Percentiles rank a stretch among this genome's conserved stretches.
Evolutionary conservation across 2,329 filamentous ascomycete species (phyloP).

Genomic region (Nakataea oryzae): DNA sequence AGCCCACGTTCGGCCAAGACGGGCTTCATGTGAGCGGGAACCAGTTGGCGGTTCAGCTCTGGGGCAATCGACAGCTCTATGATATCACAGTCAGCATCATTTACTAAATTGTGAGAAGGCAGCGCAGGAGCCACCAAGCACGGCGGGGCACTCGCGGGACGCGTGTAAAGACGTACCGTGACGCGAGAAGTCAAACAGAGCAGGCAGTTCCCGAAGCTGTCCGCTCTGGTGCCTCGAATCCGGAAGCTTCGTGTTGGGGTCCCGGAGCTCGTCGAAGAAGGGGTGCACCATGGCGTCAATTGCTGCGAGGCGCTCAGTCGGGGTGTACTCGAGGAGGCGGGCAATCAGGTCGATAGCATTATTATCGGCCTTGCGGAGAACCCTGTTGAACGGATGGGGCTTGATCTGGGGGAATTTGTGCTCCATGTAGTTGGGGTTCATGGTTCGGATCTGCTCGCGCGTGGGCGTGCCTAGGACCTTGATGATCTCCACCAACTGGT

Average conservation of each 20-base stretch:
- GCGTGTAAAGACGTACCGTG: slow-evolving; percentile 61
- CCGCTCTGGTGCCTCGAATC: slow-evolving; percentile 87
- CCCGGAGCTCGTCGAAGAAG: slow-evolving; percentile 94
- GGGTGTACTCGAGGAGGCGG: slow-evolving; percentile 89
- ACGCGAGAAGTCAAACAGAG: slow-evolving; percentile 84
- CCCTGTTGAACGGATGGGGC: slow-evolving; percentile 97
- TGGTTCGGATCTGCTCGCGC: slow-evolving; percentile 94
- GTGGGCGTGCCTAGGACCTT: slow-evolving; percentile 96
- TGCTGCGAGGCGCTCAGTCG: slow-evolving; percentile 85
- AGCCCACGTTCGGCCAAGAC: slow-evolving; percentile 67
- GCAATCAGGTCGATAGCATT: slow-evolving; percentile 94
- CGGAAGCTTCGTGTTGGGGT: slow-evolving; percentile 81
- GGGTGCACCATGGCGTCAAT: slow-evolving; percentile 97
- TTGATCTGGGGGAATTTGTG: slow-evolving; percentile 99
- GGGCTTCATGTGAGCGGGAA: slow-evolving; percentile 71
- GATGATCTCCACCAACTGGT: slow-evolving; percentile 98
- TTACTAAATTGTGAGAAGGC: too few relatives aligned
- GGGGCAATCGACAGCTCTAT: slow-evolving; percentile 93
- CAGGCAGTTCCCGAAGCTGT: slow-evolving; percentile 69
- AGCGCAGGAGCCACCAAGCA: too few relatives aligned
- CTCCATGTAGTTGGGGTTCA: slow-evolving; percentile 99
- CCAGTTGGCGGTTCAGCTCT: slow-evolving; percentile 75
- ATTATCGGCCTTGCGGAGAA: slow-evolving; percentile 90
- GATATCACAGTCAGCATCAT: slow-evolving; percentile 5
- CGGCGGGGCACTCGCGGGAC: too few relatives aligned